phyloP scores from a whole-genome alignment of 768 basidiomycete species.

The Cytidiella melzeri region DNA sequence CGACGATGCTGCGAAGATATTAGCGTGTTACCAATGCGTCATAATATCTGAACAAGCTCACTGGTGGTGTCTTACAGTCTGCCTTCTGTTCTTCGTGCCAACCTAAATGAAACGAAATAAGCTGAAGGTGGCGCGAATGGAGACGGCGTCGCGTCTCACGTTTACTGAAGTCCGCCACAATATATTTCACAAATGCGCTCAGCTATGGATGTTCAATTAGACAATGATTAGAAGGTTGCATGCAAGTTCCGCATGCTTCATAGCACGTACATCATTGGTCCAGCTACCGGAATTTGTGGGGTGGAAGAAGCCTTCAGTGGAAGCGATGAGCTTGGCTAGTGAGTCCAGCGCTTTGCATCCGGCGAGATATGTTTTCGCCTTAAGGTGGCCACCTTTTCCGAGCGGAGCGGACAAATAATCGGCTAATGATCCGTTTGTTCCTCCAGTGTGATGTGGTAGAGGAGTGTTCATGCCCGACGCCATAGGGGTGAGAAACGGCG shows the following conservation, averaged over 20 bases:
- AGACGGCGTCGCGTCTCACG: too few species aligned
- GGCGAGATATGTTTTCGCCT: slow-evolving; percentile 57
- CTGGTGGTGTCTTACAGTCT: slow-evolving; percentile 75
- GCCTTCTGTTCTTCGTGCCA: slow-evolving; percentile 75
- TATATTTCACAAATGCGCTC: slow-evolving; percentile 79
- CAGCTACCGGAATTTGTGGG: slow-evolving; percentile 83
- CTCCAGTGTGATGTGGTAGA: slow-evolving; percentile 30
- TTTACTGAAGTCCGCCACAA: slow-evolving; percentile 82
- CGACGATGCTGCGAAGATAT: slow-evolving; percentile 51
- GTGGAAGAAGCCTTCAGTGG: slow-evolving; percentile 88
- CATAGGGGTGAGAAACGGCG: slow-evolving; percentile 69
- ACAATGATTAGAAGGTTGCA: background rate
- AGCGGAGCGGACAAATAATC: slow-evolving; percentile 59
- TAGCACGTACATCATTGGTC: slow-evolving; percentile 57
- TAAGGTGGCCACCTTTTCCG: slow-evolving; percentile 36
- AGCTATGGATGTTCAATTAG: slow-evolving; percentile 36
- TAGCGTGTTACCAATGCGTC: background rate
- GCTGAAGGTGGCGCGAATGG: too few species aligned
- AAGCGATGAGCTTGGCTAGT: slow-evolving; percentile 76
- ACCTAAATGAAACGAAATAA: too few species aligned
- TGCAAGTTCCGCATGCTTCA: slow-evolving; percentile 3
- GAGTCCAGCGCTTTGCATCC: slow-evolving; percentile 85
- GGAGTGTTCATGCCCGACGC: slow-evolving; percentile 59
- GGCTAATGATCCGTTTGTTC: slow-evolving; percentile 29
- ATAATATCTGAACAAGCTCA: slow-evolving; percentile 21